phyloP scores from a whole-genome alignment of 768 basidiomycete genomes.

The Tulasnella sp. region DNA sequence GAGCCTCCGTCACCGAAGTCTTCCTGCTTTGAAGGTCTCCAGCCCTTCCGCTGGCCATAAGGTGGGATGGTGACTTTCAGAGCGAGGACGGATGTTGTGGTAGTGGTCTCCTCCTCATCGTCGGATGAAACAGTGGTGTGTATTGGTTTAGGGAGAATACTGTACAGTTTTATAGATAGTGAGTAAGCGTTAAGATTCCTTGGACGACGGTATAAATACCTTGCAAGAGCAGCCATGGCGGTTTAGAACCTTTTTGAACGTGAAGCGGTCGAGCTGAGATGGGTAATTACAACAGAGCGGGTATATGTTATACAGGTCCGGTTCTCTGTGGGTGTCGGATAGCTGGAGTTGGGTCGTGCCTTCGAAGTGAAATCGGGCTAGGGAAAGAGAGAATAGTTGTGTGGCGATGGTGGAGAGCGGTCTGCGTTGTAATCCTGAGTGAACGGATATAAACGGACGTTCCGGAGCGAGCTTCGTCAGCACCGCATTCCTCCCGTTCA shows the following conservation, averaged over 20 bases:
- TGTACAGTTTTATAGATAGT: slow-evolving; percentile 34
- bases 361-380: neutral
- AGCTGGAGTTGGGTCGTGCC: neutral
- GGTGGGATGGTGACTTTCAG: slow-evolving; percentile 55
- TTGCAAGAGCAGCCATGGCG: slow-evolving; percentile 31
- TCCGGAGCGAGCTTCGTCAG: neutral
- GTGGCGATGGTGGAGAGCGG: neutral
- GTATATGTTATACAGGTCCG: neutral
- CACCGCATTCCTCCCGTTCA: too few species aligned
- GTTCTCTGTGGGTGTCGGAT: neutral
- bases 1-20: slow-evolving; percentile 90
- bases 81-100: slow-evolving; percentile 38
- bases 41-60: slow-evolving; percentile 80
- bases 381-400: neutral
- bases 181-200: neutral
- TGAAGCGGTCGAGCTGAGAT: neutral
- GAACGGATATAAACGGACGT: neutral
- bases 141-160: slow-evolving; percentile 65
- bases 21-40: slow-evolving; percentile 77
- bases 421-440: slow-evolving; percentile 3
- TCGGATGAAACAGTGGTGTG: slow-evolving; percentile 56
- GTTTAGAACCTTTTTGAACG: neutral
- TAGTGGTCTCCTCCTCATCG: slow-evolving; percentile 49
- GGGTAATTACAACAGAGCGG: neutral
- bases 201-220: slow-evolving; percentile 12